A percentile compares a stretch with the other conserved stretches of the same genome.
Evolutionary conservation across 2,329 filamentous ascomycete species (phyloP).

Genomic region (Penicillium sp.): DNA sequence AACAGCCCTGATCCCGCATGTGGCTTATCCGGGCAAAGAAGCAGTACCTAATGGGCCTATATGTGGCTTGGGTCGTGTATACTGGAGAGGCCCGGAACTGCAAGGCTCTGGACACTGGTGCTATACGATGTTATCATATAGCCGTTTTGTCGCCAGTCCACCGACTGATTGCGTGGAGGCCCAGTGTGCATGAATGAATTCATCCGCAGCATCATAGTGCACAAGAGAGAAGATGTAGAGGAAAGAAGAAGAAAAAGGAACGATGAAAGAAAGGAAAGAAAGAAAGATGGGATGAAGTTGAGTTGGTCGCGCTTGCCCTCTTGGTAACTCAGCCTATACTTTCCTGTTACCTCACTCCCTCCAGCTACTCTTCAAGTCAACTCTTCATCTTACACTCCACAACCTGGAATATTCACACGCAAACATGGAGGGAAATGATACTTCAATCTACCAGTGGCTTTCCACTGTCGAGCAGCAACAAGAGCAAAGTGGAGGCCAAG

Average conservation of each 20-base stretch:
- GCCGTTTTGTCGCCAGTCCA: too few relatives aligned
- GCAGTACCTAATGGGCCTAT: constrained; percentile 16
- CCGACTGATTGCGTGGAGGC: background rate
- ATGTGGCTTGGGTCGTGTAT: constrained; percentile 20
- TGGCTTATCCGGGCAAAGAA: constrained; percentile 10
- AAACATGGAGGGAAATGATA: constrained; percentile 4
- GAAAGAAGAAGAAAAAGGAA: background rate
- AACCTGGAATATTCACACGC: background rate
- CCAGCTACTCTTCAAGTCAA: background rate
- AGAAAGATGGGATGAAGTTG: background rate
- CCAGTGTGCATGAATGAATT: background rate
- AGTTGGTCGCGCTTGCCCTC: constrained; percentile 3
- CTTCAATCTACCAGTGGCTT: constrained; percentile 19
- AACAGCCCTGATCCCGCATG: background rate
- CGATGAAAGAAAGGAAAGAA: background rate
- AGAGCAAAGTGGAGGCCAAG: background rate
- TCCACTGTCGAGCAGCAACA: constrained; percentile 2
- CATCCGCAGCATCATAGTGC: too few relatives aligned
- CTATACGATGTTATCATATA: background rate
- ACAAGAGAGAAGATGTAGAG: background rate
- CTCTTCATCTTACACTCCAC: background rate
- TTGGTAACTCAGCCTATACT: background rate
- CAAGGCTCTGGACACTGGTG: too few relatives aligned
- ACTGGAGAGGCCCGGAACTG: constrained; percentile 16
- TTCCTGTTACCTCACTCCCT: background rate